Percentiles rank a stretch among this genome's conserved stretches.
Evolutionary conservation across 2,329 filamentous ascomycete species (phyloP).

Genomic region (Fusarium pseudoanthophilum): DNA sequence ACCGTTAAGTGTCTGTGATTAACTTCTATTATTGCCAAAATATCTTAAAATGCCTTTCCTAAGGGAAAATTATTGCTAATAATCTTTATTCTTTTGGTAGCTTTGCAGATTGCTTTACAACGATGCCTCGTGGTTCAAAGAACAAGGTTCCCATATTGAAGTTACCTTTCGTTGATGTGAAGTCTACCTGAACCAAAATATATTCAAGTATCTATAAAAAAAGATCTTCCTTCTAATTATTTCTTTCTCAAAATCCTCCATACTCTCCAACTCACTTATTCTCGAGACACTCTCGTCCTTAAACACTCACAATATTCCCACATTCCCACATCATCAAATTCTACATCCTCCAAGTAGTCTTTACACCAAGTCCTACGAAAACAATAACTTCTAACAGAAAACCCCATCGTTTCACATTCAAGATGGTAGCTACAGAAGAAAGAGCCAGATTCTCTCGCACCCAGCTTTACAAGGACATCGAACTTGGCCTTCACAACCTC

Average conservation of each 20-base stretch:
- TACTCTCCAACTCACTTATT: no score
- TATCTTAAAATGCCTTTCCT: neutral
- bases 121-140: neutral
- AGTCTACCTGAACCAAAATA: neutral
- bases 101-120: neutral
- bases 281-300: neutral
- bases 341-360: neutral
- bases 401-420: neutral
- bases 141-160: neutral
- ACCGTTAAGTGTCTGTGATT: no score
- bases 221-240: no score
- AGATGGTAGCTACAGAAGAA: neutral
- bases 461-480: slow-evolving; percentile 8
- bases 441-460: neutral
- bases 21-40: no score
- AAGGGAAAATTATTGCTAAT: fast-evolving
- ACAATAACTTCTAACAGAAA: neutral
- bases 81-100: no score
- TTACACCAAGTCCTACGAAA: neutral
- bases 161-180: neutral
- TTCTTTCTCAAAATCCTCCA: neutral
- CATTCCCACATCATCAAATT: neutral
- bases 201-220: neutral
- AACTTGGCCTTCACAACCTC: slow-evolving; percentile 7
- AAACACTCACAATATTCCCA: neutral